Evolutionary conservation across 2,329 filamentous ascomycete genomes (phyloP), one percentile per base, ranked within the genome.

Genomic region (Cucurbitaria berberidis): DNA sequence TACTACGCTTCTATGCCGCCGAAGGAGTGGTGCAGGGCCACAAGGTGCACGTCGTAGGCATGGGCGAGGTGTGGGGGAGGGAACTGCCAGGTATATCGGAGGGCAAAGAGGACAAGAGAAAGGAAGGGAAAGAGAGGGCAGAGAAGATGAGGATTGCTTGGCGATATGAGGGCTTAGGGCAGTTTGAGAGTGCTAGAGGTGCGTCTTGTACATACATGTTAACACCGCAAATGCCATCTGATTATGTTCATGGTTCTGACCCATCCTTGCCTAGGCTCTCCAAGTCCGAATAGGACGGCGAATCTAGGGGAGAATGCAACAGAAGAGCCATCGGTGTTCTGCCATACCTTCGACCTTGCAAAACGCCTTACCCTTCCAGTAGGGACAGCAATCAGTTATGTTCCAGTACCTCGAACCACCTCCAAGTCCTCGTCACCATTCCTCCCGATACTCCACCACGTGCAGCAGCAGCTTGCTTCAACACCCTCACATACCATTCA

Each of bases 141-240:
- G 71, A 81, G 27, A 93, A 88, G 75, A 98, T 99, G 95, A 98
- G 96, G 79, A 99, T 99, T 79, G 95, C 95, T 3, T 99, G 95
- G 95, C 84, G 95, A 74, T 99, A 99, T 77, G 93, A 98, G 75
- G 84, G 86, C 29, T 76, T 98, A 47, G 89, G 89, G 15, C 88
- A 89, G 60, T 87, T 87, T 64, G 86, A 86, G 36, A 82, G 81
- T 61, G 79, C 77, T 67, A 83, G 86, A 87, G 86, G 88, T 89
- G 81, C 76, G 83, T 72, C 35, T 51, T 62, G 59, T 67, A 54
- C 47, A 64, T 57, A 57, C 63, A 61, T 44, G 27, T 44, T 9
- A 24, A 15, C 19, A 22, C 35, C 35, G 41, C 42, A 21, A 59
- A 69, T 69, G 51, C 45, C 43, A 56, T 57, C 29, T 21, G 38